Evolutionary conservation across 768 basidiomycete genomes (phyloP).

Genomic region (Lactarius hengduanensis): DNA sequence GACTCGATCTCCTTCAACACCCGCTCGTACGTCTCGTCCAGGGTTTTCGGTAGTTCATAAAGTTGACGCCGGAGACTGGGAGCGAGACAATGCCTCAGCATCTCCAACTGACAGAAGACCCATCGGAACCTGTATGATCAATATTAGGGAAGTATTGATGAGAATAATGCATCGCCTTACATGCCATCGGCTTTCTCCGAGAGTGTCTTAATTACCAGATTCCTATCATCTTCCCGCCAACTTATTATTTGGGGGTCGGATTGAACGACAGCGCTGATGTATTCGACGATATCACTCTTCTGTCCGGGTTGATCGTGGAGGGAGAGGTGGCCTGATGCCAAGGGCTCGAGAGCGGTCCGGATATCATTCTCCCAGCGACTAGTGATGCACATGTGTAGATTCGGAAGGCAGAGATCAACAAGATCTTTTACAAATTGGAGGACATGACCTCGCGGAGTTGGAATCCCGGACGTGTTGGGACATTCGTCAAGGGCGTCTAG

Average conservation of each 20-base stretch:
- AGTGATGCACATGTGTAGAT: not conserved
- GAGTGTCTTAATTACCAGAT: not conserved
- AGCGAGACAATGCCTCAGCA: not conserved
- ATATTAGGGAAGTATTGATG: not conserved
- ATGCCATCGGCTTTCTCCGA: not conserved
- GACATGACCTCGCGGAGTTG: not conserved
- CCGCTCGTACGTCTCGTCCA: not conserved
- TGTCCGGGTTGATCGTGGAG: not conserved
- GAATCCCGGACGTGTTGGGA: not conserved
- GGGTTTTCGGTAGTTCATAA: not conserved
- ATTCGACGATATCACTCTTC: not conserved
- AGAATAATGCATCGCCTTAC: not conserved
- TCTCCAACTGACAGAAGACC: not conserved
- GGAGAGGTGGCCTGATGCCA: not conserved
- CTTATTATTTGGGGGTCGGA: not conserved
- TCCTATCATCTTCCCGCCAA: not conserved
- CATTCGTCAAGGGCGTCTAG: not conserved
- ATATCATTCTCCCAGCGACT: not conserved
- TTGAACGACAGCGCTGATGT: not conserved
- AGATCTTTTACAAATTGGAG: not conserved
- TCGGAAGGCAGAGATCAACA: not conserved
- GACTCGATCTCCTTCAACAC: not conserved
- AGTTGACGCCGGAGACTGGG: not conserved
- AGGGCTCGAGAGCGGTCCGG: not conserved
- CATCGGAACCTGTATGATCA: not conserved